Conservation (phyloP, 352 stramenopile genomes). For the Globisporangium irregulare region DNA sequence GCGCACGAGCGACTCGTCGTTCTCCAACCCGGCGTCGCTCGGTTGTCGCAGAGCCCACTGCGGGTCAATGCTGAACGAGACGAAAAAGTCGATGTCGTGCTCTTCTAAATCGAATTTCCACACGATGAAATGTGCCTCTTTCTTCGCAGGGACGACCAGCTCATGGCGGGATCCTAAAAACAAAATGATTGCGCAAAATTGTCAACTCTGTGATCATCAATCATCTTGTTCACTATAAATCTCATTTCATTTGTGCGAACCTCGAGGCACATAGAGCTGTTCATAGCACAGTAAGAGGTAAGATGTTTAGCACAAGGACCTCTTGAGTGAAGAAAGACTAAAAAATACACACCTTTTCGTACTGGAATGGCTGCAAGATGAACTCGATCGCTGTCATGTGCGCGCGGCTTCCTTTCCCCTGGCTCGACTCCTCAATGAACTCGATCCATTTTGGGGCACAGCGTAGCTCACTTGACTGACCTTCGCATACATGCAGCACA, state of each 20-base stretch:
- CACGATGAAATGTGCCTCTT: slow-evolving; percentile 58
- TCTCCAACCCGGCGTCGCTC: slow-evolving; percentile 10
- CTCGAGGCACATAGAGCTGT: slow-evolving; percentile 20
- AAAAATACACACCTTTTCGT: slow-evolving; percentile 45
- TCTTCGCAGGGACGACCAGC: slow-evolving; percentile 41
- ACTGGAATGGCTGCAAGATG: slow-evolving; percentile 75
- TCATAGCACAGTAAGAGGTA: not conserved
- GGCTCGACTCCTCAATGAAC: slow-evolving; percentile 49
- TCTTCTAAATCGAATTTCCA: slow-evolving; percentile 86
- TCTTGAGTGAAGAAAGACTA: no score
- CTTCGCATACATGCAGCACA: slow-evolving; percentile 4
- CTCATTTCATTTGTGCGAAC: slow-evolving; percentile 1
- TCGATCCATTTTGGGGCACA: slow-evolving; percentile 45
- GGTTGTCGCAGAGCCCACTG: slow-evolving; percentile 25
- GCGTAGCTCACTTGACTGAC: slow-evolving; percentile 23
- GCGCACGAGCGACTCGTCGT: slow-evolving; percentile 33
- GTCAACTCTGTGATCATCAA: not conserved
- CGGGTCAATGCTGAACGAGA: slow-evolving; percentile 38
- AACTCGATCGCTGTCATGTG: slow-evolving; percentile 85
- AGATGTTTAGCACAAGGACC: not conserved
- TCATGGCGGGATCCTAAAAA: slow-evolving; percentile 47
- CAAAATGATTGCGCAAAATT: slow-evolving; percentile 9
- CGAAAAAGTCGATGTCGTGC: slow-evolving; percentile 76
- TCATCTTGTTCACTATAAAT: not conserved
- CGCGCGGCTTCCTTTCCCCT: slow-evolving; percentile 42